Base-by-base conservation (phyloP, 2,329 filamentous ascomycete species). In the Setomelanomma holmii region DNA sequence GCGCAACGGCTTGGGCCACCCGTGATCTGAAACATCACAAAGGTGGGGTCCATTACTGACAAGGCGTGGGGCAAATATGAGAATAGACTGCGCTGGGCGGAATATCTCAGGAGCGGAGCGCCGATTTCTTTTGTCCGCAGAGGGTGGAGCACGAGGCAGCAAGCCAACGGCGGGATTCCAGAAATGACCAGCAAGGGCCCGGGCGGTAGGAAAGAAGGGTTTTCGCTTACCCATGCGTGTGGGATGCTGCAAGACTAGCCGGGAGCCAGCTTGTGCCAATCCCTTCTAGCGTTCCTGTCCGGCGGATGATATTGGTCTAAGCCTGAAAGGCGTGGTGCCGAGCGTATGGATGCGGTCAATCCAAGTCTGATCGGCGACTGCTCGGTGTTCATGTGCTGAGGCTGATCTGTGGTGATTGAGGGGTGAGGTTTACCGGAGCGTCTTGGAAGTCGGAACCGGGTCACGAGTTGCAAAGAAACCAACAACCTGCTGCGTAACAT, bases 71-170 rank as follows among this genome's bases (percentile, higher is more conserved):
- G 6, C 12, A 23, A 23, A 6, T 12, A 8, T 10, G 22, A 22
- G 19, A 6, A 22, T 14, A 40, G 38, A 36, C 34, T n/a, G n/a
- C n/a, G n/a, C n/a, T n/a, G n/a, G 6, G 34, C 34, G 34, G 34
- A 36, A 36, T 14, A n/a, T n/a, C 34, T 7, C n/a, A 36, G 38
- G 38, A 40, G 38, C 38, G 38, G 38, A 40, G 38, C 38, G 38
- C 38, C 22, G 38, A 40, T 40, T 19, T 40, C 27, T 19, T 38
- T 20, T 40, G 19, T 16, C 11, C 16, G 21, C 21, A 23, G 19
- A 14, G 17, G 16, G 19, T 20, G 38, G 38, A 40, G 38, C 38
- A 22, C 19, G 38, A 20, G 35, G 19, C n/a, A 20, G 10, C 35
- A 20, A 38, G 10, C 11, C 11, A 21, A 40, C 19, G 38, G 38